Evolutionary conservation across 148 eudicot species (phyloP).

Genomic region (Beta vulgaris): DNA sequence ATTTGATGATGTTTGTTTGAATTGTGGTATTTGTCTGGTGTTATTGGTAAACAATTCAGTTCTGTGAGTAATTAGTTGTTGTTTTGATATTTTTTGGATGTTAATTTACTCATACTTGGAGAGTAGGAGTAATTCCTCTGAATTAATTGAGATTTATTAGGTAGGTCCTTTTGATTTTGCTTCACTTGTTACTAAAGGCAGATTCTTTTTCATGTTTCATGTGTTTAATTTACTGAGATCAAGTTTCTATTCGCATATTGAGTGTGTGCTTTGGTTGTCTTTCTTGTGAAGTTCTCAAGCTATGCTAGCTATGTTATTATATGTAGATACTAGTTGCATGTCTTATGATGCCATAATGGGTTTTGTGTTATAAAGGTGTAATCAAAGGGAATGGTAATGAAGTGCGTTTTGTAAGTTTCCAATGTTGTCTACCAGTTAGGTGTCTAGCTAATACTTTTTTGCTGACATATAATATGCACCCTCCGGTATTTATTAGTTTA

Average conservation of each 20-base stretch:
- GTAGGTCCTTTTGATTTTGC: not conserved
- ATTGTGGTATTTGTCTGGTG: not conserved
- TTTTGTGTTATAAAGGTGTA: not conserved
- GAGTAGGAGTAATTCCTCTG: too few species aligned
- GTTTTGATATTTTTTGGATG: too few species aligned
- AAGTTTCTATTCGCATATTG: not conserved
- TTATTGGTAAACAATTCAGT: not conserved
- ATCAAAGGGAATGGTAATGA: not conserved
- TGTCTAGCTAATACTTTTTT: not conserved
- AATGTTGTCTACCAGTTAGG: not conserved
- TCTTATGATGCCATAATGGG: not conserved
- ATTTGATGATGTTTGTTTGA: not conserved
- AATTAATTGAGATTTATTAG: not conserved
- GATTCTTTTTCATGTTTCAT: not conserved
- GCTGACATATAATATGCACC: too few species aligned
- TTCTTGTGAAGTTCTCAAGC: not conserved
- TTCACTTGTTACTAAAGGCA: not conserved
- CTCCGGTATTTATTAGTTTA: too few species aligned
- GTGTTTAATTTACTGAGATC: not conserved
- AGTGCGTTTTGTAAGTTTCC: not conserved
- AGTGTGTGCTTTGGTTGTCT: not conserved
- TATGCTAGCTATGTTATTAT: not conserved
- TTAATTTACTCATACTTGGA: too few species aligned
- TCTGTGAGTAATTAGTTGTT: too few species aligned
- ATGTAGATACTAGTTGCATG: not conserved